A percentile compares a stretch with the other conserved stretches of the same genome.
phyloP scores from a whole-genome alignment of 2,329 filamentous ascomycete genomes.

The Byssoonygena ceratinophila region DNA sequence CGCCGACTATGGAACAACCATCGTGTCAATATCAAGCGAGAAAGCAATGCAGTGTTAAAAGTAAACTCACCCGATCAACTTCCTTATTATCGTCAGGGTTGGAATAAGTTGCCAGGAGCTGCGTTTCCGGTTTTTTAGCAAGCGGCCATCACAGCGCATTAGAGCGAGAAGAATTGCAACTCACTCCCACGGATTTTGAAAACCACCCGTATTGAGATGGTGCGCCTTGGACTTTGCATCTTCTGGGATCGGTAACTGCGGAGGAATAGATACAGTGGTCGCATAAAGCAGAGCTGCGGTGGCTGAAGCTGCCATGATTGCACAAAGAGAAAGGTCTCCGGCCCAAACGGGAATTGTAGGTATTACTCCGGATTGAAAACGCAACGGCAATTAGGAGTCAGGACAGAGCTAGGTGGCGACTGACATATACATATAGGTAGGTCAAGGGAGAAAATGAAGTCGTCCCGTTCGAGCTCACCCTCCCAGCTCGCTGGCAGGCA shows the following conservation, averaged over 20 bases:
- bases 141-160: neutral
- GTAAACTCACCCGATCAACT: slow-evolving; percentile 8
- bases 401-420: neutral
- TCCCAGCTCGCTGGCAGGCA: neutral
- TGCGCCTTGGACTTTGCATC: slow-evolving; percentile 33
- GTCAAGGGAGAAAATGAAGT: neutral
- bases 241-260: slow-evolving; percentile 28
- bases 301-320: neutral
- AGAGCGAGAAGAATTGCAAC: slow-evolving; percentile 9
- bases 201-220: slow-evolving; percentile 30
- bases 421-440: neutral
- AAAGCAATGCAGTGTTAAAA: neutral
- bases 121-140: slow-evolving; percentile 3
- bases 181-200: slow-evolving; percentile 38
- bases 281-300: slow-evolving; percentile 33
- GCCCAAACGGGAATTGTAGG: neutral
- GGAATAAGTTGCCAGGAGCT: slow-evolving; percentile 21
- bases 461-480: neutral
- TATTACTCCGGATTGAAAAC: neutral
- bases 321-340: neutral
- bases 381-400: neutral
- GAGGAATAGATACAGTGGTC: slow-evolving; percentile 31
- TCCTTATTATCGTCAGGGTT: slow-evolving; percentile 5
- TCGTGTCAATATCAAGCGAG: neutral
- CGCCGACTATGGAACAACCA: slow-evolving; percentile 27